These are phyloP conservation scores for Volvox carteri DNA, from an alignment of 163 green algal species.

Conservation along the genomic window DNA sequence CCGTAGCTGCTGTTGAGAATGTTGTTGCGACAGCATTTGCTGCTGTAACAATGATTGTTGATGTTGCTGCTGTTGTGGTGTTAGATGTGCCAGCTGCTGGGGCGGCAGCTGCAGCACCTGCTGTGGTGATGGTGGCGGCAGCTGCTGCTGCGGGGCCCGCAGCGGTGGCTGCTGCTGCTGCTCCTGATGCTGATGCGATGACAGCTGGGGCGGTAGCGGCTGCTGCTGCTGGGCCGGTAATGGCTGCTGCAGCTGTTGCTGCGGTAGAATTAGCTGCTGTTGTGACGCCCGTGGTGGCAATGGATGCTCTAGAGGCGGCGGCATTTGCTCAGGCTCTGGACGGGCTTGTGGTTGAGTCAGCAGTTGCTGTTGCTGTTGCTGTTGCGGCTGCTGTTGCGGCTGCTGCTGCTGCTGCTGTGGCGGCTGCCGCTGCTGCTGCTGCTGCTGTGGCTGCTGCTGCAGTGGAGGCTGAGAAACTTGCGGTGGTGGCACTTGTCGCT, in stretches of 20 bases:
- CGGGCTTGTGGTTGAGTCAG: no score
- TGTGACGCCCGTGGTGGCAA: neutral
- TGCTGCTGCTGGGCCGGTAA: neutral
- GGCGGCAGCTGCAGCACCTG: neutral
- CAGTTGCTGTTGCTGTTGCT: neutral
- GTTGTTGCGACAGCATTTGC: neutral
- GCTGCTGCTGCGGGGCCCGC: no score
- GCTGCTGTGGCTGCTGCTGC: neutral
- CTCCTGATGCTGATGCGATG: neutral
- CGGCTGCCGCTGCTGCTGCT: neutral
- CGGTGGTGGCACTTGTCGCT: neutral
- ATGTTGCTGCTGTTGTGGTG: slow-evolving; percentile 3
- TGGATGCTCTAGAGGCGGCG: neutral
- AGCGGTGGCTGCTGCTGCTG: neutral
- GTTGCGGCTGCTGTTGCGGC: neutral
- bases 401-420: neutral
- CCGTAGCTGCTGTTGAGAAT: neutral
- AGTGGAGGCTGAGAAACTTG: neutral
- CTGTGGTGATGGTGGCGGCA: neutral
- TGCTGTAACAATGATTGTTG: neutral
- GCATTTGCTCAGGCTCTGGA: no score
- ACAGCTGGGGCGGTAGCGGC: neutral
- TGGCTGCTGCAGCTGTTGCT: neutral
- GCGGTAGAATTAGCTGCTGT: neutral
- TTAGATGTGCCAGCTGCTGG: neutral